Conservation (phyloP, 2,329 filamentous ascomycete genomes). For the Botrytis cinerea region DNA sequence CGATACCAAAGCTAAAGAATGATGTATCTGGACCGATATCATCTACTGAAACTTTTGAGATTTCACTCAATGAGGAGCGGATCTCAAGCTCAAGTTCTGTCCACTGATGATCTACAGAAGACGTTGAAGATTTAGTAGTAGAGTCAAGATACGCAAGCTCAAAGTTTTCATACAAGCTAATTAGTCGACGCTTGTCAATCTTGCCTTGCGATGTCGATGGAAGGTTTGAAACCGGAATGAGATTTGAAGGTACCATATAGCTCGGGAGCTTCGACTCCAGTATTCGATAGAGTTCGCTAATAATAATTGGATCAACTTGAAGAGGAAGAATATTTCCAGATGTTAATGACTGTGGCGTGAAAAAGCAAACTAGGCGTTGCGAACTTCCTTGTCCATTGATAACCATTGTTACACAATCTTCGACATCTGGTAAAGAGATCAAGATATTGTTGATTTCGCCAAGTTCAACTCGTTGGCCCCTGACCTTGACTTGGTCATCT, state of each 20-base stretch:
- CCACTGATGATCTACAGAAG: constrained; percentile 45
- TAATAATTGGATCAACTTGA: constrained; percentile 42
- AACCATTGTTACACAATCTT: constrained; percentile 66
- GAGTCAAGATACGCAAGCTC: constrained; percentile 47
- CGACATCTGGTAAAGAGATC: constrained; percentile 52
- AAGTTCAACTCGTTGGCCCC: constrained; percentile 78
- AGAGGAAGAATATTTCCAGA: constrained; percentile 39
- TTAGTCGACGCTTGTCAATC: constrained; percentile 61
- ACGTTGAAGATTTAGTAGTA: constrained; percentile 32
- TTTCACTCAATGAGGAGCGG: constrained; percentile 44
- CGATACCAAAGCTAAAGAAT: constrained; percentile 76
- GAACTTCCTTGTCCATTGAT: constrained; percentile 45
- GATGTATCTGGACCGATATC: constrained; percentile 66
- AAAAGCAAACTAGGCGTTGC: constrained; percentile 68
- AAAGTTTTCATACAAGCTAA: constrained; percentile 51
- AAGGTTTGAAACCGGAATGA: constrained; percentile 69
- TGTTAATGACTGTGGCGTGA: constrained; percentile 50
- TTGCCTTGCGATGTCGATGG: constrained; percentile 77
- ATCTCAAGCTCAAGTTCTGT: constrained; percentile 58
- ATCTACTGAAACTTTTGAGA: constrained; percentile 42
- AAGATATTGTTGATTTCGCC: constrained; percentile 70
- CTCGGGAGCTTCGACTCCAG: constrained; percentile 60
- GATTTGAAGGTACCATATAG: constrained; percentile 78
- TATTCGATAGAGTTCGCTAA: constrained; percentile 53
- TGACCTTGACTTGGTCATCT: constrained; percentile 80